phyloP scores from a whole-genome alignment of 2,329 filamentous ascomycete species.

The Ascochyta fabae region DNA sequence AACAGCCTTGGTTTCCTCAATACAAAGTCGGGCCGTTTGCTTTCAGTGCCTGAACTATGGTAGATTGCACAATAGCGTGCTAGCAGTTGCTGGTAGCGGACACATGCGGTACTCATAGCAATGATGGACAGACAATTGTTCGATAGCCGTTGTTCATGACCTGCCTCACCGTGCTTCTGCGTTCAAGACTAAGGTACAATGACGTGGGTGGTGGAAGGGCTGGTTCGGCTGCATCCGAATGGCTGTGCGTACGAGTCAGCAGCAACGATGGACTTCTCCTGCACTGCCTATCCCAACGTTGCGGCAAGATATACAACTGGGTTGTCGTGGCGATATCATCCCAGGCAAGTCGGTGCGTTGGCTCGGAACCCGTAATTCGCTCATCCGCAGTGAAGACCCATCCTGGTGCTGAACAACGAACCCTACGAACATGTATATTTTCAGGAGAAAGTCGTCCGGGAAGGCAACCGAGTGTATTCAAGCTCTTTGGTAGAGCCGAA shows the following conservation, averaged over 20 bases:
- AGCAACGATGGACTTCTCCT: background rate
- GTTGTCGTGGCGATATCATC: background rate
- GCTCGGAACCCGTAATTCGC: background rate
- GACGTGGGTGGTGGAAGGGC: conserved; percentile 3
- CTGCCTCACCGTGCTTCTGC: background rate
- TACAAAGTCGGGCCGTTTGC: background rate
- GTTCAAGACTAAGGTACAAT: background rate
- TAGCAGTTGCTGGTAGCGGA: background rate
- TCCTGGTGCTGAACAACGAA: background rate
- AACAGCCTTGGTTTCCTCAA: background rate
- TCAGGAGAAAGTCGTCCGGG: conserved; percentile 1
- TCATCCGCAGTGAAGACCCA: background rate
- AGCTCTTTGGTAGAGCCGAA: conserved; percentile 1
- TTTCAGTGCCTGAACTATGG: background rate
- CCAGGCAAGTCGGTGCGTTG: background rate
- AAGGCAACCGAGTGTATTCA: background rate
- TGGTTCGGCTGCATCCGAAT: conserved; percentile 14
- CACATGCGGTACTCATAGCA: background rate
- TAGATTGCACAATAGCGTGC: background rate
- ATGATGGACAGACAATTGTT: background rate
- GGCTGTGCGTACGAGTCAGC: background rate
- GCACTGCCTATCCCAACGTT: background rate
- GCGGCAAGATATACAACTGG: background rate
- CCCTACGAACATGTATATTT: background rate
- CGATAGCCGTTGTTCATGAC: background rate